These are phyloP conservation scores for Cladobotryum mycophilum DNA, from an alignment of 2,329 filamentous ascomycete species.

Conservation along the genomic window DNA sequence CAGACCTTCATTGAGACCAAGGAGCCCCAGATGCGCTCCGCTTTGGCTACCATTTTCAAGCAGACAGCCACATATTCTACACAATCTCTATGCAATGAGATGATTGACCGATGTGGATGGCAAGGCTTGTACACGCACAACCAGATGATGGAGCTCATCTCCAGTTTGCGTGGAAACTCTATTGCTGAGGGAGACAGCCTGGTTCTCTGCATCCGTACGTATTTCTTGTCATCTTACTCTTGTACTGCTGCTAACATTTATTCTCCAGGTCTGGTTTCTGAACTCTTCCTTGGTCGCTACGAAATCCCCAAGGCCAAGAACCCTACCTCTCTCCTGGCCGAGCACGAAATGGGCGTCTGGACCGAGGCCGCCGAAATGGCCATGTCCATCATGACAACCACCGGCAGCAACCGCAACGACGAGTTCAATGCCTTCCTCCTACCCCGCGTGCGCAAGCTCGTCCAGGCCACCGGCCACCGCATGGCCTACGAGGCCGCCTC, in stretches of 20 bases:
- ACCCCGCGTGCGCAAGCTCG: constrained; percentile 19
- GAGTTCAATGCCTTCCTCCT: constrained; percentile 18
- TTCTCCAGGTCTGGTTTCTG: constrained; percentile 17
- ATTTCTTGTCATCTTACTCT: not conserved
- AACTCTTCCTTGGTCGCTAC: constrained; percentile 21
- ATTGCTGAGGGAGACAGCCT: constrained; percentile 23
- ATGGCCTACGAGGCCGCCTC: constrained; percentile 24
- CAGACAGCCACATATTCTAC: not conserved
- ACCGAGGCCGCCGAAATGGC: constrained; percentile 15
- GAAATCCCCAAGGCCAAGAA: constrained; percentile 13
- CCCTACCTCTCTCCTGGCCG: constrained; percentile 15
- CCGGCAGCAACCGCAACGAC: constrained; percentile 13
- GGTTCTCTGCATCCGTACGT: constrained; percentile 24
- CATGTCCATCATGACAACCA: constrained; percentile 4
- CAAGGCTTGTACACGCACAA: constrained; percentile 22
- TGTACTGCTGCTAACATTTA: no score
- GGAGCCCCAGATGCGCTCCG: constrained; percentile 4
- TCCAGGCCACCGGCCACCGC: constrained; percentile 22
- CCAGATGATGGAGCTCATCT: constrained; percentile 17
- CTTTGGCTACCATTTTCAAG: constrained; percentile 14
- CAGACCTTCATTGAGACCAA: not conserved
- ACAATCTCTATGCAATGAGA: constrained; percentile 10
- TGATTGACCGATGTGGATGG: constrained; percentile 24
- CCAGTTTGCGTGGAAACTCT: constrained; percentile 16
- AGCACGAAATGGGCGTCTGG: constrained; percentile 18